These are phyloP conservation scores for Phyllostachys edulis DNA, from an alignment of 176 grass and related monocot genomes.

Conservation along the genomic window DNA sequence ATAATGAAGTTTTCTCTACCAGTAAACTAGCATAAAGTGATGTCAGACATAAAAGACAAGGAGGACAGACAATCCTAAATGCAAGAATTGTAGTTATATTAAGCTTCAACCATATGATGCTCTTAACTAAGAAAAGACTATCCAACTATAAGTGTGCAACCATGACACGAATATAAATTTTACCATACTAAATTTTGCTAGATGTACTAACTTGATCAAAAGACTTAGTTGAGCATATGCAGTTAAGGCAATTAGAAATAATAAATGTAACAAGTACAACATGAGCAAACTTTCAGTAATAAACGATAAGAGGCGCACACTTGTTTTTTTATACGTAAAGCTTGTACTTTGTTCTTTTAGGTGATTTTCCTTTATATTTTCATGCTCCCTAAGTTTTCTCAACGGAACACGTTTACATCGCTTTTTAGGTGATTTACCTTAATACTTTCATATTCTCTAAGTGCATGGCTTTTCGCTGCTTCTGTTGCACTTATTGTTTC, in stretches of 20 bases:
- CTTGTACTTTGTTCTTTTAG: not conserved
- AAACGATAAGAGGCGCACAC: not conserved
- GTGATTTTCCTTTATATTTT: slow-evolving; percentile 1
- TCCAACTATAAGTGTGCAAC: not conserved
- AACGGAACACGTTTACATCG: not conserved
- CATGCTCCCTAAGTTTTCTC: not conserved
- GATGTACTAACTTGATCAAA: not conserved
- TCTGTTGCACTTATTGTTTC: slow-evolving; percentile 73
- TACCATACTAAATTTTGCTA: not conserved
- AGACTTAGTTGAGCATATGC: not conserved
- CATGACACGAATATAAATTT: slow-evolving; percentile 8
- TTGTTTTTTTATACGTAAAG: not conserved
- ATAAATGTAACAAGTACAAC: slow-evolving; percentile 3
- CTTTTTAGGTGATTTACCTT: slow-evolving; percentile 57
- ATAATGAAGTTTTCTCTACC: slow-evolving; percentile 1
- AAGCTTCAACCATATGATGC: slow-evolving; percentile 13
- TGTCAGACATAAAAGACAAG: not conserved
- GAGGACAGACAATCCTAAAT: not conserved
- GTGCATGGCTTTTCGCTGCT: slow-evolving; percentile 66
- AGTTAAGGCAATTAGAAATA: not conserved
- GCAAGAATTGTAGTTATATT: not conserved
- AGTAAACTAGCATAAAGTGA: slow-evolving; percentile 14
- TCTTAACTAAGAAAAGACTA: not conserved
- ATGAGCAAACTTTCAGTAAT: slow-evolving; percentile 5
- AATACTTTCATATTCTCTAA: slow-evolving; percentile 83